Evolutionary conservation across 2,329 filamentous ascomycete species (phyloP).

Genomic region (Colletotrichum tanaceti): DNA sequence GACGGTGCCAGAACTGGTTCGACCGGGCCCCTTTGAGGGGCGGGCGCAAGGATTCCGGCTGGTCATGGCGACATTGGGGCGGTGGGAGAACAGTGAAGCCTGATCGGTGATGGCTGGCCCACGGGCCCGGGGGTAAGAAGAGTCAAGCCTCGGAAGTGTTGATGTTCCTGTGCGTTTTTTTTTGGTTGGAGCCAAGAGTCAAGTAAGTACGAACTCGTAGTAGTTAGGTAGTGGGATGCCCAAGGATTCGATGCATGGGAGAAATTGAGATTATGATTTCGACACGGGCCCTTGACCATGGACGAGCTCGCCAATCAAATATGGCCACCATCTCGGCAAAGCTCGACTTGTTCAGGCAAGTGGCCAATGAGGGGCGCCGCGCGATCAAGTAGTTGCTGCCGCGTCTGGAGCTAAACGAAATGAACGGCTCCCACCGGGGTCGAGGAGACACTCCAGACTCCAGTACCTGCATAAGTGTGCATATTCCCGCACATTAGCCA

Average conservation of each 20-base stretch:
- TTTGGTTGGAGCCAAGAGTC: slow-evolving; percentile 3
- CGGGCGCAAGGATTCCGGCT: slow-evolving; percentile 31
- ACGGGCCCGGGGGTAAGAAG: neutral
- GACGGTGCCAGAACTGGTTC: slow-evolving; percentile 18
- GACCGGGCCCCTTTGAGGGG: slow-evolving; percentile 29
- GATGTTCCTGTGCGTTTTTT: neutral
- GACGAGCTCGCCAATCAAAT: slow-evolving; percentile 35
- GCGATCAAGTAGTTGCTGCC: slow-evolving; percentile 27
- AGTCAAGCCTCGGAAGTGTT: slow-evolving; percentile 3
- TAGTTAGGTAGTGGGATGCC: neutral
- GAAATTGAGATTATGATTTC: slow-evolving; percentile 32
- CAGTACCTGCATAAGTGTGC: slow-evolving; percentile 40
- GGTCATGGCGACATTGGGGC: slow-evolving; percentile 36
- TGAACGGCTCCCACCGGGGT: slow-evolving; percentile 14
- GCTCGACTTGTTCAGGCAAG: slow-evolving; percentile 27
- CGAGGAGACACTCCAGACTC: neutral
- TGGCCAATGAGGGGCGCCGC: slow-evolving; percentile 32
- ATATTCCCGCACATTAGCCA: slow-evolving; percentile 17
- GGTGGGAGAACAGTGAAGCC: neutral
- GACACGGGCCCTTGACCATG: slow-evolving; percentile 12
- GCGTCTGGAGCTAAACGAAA: slow-evolving; percentile 32
- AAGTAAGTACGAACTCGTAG: too few species aligned
- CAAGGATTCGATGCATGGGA: slow-evolving; percentile 30
- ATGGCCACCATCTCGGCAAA: slow-evolving; percentile 39
- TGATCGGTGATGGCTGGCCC: slow-evolving; percentile 20